Evolutionary conservation across 2,329 filamentous ascomycete species (phyloP).

Genomic region (Neofusicoccum kwambonambiense): DNA sequence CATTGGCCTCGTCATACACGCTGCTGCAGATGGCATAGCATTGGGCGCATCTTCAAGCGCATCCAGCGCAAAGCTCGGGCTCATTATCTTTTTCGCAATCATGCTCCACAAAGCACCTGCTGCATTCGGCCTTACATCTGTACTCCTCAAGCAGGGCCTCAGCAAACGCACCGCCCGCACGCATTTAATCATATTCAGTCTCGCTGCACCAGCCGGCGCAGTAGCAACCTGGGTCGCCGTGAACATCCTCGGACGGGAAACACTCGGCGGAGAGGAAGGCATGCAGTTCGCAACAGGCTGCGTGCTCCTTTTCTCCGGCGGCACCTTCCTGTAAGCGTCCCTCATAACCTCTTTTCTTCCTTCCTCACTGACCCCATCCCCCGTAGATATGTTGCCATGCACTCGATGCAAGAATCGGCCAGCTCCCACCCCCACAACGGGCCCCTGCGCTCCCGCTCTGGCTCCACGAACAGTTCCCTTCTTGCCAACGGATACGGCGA

Average conservation of each 20-base stretch:
- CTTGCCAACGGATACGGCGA: conserved; percentile 40
- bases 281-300: conserved; percentile 89
- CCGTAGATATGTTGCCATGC: conserved; percentile 90
- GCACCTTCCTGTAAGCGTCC: conserved; percentile 81
- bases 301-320: conserved; percentile 89
- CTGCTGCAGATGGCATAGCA: conserved; percentile 91
- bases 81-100: conserved; percentile 93
- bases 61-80: conserved; percentile 66
- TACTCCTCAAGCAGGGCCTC: conserved; percentile 85
- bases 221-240: conserved; percentile 79
- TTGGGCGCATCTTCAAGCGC: conserved; percentile 75
- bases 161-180: conserved; percentile 81
- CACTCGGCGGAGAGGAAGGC: conserved; percentile 56
- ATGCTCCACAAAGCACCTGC: conserved; percentile 98
- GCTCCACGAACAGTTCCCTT: conserved; percentile 51
- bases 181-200: conserved; percentile 85
- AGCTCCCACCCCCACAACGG: conserved; percentile 30
- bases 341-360: not conserved
- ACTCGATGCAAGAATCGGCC: conserved; percentile 84
- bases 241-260: conserved; percentile 66
- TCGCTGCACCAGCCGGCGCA: conserved; percentile 85
- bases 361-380: too few species aligned
- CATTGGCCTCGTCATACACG: conserved; percentile 91
- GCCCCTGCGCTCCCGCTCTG: conserved; percentile 25
- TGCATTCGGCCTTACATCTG: conserved; percentile 88